phyloP scores from a whole-genome alignment of 441 rosid genomes.

The Adansonia rubrostipa region DNA sequence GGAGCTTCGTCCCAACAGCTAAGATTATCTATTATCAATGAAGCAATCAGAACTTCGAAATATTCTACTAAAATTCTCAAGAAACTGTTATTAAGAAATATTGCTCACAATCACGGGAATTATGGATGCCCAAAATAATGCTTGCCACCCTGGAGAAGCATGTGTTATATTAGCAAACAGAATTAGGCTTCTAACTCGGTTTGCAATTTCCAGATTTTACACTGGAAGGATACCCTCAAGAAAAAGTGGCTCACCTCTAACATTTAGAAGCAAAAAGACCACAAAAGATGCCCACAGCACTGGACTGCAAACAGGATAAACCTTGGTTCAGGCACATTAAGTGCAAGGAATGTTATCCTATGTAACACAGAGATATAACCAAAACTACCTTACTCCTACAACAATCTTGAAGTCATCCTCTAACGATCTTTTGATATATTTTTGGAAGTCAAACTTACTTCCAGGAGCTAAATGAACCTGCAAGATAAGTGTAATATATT shows the following conservation, averaged over 20 bases:
- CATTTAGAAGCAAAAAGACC: constrained; percentile 73
- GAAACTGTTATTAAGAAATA: not conserved
- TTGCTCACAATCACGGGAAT: constrained; percentile 77
- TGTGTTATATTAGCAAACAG: constrained; percentile 5
- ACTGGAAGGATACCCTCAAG: not conserved
- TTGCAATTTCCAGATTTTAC: not conserved
- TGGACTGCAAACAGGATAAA: constrained; percentile 19
- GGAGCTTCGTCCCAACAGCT: constrained; percentile 87
- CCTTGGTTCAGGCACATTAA: constrained; percentile 17
- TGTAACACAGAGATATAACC: not conserved
- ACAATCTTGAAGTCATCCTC: constrained; percentile 89
- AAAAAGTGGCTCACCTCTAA: constrained; percentile 58
- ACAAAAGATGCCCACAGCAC: constrained; percentile 34
- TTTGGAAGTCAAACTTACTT: constrained; percentile 85
- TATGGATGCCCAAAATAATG: constrained; percentile 60
- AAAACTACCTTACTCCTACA: constrained; percentile 78
- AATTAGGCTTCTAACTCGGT: constrained; percentile 11
- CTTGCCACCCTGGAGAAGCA: constrained; percentile 68
- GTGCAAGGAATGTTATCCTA: not conserved
- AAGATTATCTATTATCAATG: constrained; percentile 63
- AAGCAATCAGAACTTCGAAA: constrained; percentile 20
- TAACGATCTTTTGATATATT: constrained; percentile 82
- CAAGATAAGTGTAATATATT: constrained; percentile 20
- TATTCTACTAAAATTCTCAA: not conserved
- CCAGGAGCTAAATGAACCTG: constrained; percentile 92